phyloP scores from a whole-genome alignment of 192 early-diverging fungal genomes.

The Spizellomyces sp. region DNA sequence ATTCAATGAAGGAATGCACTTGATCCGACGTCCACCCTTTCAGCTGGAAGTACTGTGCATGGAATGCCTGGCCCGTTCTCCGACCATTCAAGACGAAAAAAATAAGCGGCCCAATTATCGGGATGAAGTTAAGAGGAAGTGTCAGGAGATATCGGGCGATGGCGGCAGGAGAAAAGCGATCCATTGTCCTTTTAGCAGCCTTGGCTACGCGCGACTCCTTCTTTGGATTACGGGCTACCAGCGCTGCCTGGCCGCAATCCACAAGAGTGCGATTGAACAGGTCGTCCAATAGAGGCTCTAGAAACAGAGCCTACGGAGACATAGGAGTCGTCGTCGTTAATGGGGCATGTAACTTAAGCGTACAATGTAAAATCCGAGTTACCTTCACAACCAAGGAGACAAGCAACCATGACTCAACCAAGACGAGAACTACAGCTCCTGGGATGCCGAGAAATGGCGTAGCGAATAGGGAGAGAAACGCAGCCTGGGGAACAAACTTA shows the following conservation, averaged over 20 bases:
- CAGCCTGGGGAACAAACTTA: constrained; percentile 27
- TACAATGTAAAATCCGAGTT: too few species aligned
- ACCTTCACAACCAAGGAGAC: constrained; percentile 16
- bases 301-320: neutral
- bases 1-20: constrained; percentile 8
- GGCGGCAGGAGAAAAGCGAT: constrained; percentile 26
- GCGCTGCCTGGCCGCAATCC: constrained; percentile 3
- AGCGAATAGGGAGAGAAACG: constrained; percentile 20
- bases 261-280: constrained; percentile 30
- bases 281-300: constrained; percentile 29
- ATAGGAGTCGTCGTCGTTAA: too few species aligned
- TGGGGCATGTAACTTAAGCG: too few species aligned
- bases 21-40: constrained; percentile 23
- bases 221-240: constrained; percentile 7
- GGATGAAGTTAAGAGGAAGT: constrained; percentile 59
- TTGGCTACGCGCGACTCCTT: neutral
- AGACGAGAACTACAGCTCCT: constrained; percentile 25
- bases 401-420: constrained; percentile 29
- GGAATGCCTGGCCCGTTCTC: constrained; percentile 18
- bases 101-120: constrained; percentile 56
- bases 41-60: constrained; percentile 28
- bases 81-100: constrained; percentile 38
- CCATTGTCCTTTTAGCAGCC: constrained; percentile 8
- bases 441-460: constrained; percentile 27
- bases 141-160: constrained; percentile 49